Evolutionary conservation across 179 eudicot species (phyloP), one percentile per base, ranked within the genome.

Genomic region (Corrigiola litoralis): DNA sequence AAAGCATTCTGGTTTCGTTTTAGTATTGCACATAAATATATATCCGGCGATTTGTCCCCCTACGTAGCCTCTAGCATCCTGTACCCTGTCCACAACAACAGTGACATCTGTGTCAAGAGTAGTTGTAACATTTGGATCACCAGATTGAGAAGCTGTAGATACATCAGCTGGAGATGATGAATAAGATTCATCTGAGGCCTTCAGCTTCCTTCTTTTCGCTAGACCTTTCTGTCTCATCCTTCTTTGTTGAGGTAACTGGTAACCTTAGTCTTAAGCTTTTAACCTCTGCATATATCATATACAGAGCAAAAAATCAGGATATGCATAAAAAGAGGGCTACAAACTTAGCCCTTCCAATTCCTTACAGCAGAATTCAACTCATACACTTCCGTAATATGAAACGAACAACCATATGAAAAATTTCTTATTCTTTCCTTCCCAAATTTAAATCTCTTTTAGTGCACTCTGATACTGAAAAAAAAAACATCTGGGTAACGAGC

Each of bases 1-100:
- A 63, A 66, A 90, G 74, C 95, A 90, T 41, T 88, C 85, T 34
- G 75, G 74, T 74, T 88, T 90, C 31, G 92, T 87, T 31, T 14
- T 77, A 32, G 53, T 31, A 64, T 72, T 86, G 59, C 97, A 90
- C 84, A 85, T 79, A 69, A 90, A 90, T 66, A 90, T 90, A 76
- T 71, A 90, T 25, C 97, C 97, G 64, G 85, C 60, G 51, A 68
- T 25, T 32, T 72, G 48, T 65, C 69, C 55, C 10, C 2, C 54
- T 27, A 8, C 54, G 49, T 21, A 53, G 52, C 45, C 6, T 63
- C 58, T 31, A 58, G 24, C 42, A 44, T 54, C 28, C 9, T 45
- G 44, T 12, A 11, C 2, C 21, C 2, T 63, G 47, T 41, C 66
- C 37, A 13, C 28, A 37, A 38, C 29, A 49, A 33, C 57, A 46